Percentiles rank a stretch among this genome's conserved stretches.
phyloP scores from a whole-genome alignment of 805 yeast species.

The Lipomyces chichibuensis region DNA sequence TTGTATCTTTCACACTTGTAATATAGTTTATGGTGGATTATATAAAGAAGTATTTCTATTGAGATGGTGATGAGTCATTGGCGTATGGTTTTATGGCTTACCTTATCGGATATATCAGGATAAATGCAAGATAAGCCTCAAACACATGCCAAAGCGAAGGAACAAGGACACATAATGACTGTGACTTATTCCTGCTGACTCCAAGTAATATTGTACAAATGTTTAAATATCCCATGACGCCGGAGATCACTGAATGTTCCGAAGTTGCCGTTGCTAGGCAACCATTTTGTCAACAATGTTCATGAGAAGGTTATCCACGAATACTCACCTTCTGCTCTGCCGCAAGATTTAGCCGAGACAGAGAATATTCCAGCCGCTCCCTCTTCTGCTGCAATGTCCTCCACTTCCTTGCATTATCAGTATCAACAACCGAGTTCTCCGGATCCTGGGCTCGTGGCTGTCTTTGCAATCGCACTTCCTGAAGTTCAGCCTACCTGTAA shows the following conservation, averaged over 20 bases:
- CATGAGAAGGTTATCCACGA: background rate
- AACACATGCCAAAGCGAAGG: background rate
- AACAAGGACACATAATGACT: background rate
- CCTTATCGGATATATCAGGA: background rate
- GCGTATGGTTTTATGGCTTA: background rate
- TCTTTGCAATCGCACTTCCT: conserved; percentile 39
- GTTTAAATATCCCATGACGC: background rate
- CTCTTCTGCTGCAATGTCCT: conserved; percentile 33
- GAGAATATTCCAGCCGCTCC: conserved; percentile 35
- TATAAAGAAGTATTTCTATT: background rate
- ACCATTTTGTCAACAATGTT: background rate
- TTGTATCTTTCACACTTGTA: background rate
- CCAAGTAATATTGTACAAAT: background rate
- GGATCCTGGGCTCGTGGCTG: conserved; percentile 20
- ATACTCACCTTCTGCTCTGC: conserved; percentile 31
- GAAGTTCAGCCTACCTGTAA: conserved; percentile 37
- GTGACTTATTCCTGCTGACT: background rate
- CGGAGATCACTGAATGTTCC: background rate
- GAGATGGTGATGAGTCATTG: background rate
- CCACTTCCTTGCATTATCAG: conserved; percentile 29
- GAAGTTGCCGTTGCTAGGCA: conserved; percentile 6
- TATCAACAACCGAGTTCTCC: background rate
- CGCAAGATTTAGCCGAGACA: conserved; percentile 35
- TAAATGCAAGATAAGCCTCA: background rate
- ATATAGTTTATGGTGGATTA: background rate